Conservation (phyloP, 2,329 filamentous ascomycete species). For the Pseudomassariella vexata region DNA sequence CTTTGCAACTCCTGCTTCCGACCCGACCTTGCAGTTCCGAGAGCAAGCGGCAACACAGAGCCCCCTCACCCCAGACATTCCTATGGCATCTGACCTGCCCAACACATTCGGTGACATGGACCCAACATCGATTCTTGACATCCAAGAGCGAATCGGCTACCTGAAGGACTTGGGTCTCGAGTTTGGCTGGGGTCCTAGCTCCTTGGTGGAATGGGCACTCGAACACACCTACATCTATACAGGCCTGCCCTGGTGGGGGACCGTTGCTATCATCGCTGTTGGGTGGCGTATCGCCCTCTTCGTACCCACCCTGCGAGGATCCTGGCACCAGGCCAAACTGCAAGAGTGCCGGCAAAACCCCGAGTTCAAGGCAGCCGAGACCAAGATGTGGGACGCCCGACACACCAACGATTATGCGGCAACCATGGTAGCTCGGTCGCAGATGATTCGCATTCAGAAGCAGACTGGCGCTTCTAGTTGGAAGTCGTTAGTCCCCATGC, state of each 20-base stretch:
- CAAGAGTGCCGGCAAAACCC: conserved; percentile 50
- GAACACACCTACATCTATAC: conserved; percentile 76
- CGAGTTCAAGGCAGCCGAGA: conserved; percentile 45
- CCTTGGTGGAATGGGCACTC: conserved; percentile 66
- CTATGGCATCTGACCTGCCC: conserved; percentile 21
- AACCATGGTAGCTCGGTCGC: conserved; percentile 37
- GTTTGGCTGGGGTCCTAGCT: conserved; percentile 76
- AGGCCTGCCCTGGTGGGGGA: conserved; percentile 77
- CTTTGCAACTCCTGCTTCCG: neutral
- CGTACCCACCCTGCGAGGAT: conserved; percentile 56
- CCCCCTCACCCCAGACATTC: too few species aligned
- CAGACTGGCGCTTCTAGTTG: conserved; percentile 46
- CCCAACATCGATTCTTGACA: conserved; percentile 43
- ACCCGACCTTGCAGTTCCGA: neutral
- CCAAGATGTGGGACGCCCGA: conserved; percentile 33
- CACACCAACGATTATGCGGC: conserved; percentile 45
- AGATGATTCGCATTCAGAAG: conserved; percentile 46
- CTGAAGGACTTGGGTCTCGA: conserved; percentile 78
- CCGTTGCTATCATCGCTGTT: conserved; percentile 62
- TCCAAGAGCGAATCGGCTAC: conserved; percentile 76
- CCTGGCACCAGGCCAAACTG: conserved; percentile 58
- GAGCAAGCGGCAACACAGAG: neutral
- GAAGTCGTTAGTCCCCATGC: conserved; percentile 49
- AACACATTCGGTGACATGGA: conserved; percentile 27
- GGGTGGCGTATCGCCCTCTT: conserved; percentile 60